Percentiles rank a stretch among this genome's conserved stretches.
phyloP scores from a whole-genome alignment of 805 yeast species.

The Yarrowia phangngaensis region DNA sequence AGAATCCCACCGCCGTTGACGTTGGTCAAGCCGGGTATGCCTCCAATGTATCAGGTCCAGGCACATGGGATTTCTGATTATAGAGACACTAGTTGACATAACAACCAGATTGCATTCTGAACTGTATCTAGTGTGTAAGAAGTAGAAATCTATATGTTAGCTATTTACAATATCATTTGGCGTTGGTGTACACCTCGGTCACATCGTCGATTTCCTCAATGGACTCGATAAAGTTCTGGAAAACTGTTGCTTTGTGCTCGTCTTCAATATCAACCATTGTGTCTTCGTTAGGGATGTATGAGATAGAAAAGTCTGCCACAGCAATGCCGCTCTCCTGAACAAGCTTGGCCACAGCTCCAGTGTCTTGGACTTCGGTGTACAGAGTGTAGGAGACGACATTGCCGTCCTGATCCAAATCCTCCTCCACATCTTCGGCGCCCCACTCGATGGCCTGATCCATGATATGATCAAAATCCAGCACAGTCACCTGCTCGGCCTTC shows the following conservation, averaged over 20 bases:
- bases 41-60: slow-evolving; percentile 1
- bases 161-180: slow-evolving; percentile 36
- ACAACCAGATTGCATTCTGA: no score
- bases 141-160: neutral
- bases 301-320: slow-evolving; percentile 68
- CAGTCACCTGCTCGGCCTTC: slow-evolving; percentile 30
- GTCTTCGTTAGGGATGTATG: slow-evolving; percentile 42
- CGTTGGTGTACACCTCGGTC: slow-evolving; percentile 70
- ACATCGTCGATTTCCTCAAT: slow-evolving; percentile 84
- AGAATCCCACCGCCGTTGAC: slow-evolving; percentile 17
- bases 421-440: slow-evolving; percentile 75
- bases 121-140: no score
- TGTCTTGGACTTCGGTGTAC: slow-evolving; percentile 59
- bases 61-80: no score
- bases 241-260: slow-evolving; percentile 50
- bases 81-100: no score
- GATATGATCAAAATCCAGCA: slow-evolving; percentile 64
- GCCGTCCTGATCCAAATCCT: slow-evolving; percentile 46
- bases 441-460: slow-evolving; percentile 72
- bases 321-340: slow-evolving; percentile 53
- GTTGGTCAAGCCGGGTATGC: slow-evolving; percentile 12
- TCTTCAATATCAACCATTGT: slow-evolving; percentile 47
- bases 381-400: slow-evolving; percentile 45
- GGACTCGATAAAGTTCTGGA: slow-evolving; percentile 54
- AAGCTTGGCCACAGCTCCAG: slow-evolving; percentile 57